A percentile compares a stretch with the other conserved stretches of the same genome.
These are phyloP conservation scores for Physcomitrium patens DNA, from an alignment of 225 moss, liverwort and hornwort genomes.

Conservation along the genomic window DNA sequence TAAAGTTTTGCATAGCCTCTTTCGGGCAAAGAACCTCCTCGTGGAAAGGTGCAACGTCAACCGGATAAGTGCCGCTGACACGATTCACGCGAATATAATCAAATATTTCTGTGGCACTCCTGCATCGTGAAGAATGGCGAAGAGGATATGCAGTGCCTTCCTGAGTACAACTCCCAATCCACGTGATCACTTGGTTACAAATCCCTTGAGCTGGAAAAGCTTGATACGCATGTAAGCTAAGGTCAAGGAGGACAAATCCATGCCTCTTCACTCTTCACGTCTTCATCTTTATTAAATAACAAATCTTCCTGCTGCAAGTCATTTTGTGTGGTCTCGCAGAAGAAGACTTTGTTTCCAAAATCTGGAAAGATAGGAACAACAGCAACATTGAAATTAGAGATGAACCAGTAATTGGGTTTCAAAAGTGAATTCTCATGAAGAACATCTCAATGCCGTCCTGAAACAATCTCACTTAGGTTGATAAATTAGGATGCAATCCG, in stretches of 20 bases:
- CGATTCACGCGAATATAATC: not conserved
- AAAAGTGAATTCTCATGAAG: no score
- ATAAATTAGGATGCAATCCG: not conserved
- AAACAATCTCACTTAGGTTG: no score
- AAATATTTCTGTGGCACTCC: not conserved
- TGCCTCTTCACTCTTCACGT: conserved; percentile 9
- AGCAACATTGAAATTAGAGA: conserved; percentile 13
- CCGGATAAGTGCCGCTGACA: not conserved
- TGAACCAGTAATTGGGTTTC: no score
- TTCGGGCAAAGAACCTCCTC: not conserved
- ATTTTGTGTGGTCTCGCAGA: not conserved
- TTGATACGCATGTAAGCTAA: not conserved
- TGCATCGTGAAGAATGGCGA: not conserved
- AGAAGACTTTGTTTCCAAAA: not conserved
- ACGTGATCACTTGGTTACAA: not conserved
- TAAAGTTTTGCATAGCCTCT: not conserved
- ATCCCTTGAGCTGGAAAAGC: not conserved
- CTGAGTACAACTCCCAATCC: not conserved
- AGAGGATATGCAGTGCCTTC: conserved; percentile 2
- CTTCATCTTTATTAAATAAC: not conserved
- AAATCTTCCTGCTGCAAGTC: not conserved
- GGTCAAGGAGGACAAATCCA: not conserved
- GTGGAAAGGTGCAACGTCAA: not conserved
- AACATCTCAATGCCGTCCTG: no score
- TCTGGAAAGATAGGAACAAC: not conserved